Base-by-base conservation (phyloP, 345 rosid species). In the Hevea brasiliensis region DNA sequence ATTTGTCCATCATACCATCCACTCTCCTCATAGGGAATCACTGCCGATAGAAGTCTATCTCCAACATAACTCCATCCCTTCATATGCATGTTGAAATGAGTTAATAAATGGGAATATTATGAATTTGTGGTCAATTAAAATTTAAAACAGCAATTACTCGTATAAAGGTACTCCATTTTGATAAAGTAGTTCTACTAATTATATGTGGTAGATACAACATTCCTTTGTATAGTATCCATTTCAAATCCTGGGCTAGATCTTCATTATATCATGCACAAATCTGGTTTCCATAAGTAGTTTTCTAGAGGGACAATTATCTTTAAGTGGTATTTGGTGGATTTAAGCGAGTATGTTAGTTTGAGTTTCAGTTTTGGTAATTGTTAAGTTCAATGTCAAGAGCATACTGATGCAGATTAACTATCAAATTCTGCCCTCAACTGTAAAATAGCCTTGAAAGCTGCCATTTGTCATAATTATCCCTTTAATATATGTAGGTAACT, bases 31-130 rank as follows among this genome's bases (percentile, higher is more conserved):
- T 94, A 94, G 18, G 97, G 97, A 44, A 94, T 81, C 73, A 94
- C 97, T 3, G 98, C 98, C n/a, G 98, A 89, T 66, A 94, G 89
- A 74, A 94, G 91, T 76, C 98, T 87, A 68, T 92, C 97, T 32
- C 98, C 98, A 51, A 94, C 95, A 61, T 92, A 94, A 78, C 95
- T 94, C 98, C 98, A 94, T 75, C 98, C 98, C 97, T 94, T 84
- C 40, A 70, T 48, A 79, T 64, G 41, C 62, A 57, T 55, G 64
- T 61, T 29, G 59, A 29, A 65, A 66, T 20, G 27, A 51, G 60
- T 71, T 14, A 21, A 35, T 21, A 29, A 35, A 32, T 32, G 37
- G 21, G 35, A 21, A 40, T 24, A 41, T 53, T 41, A 56, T 23
- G 61, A 21, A 17, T 58, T 24, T 58, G 18, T 41, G 44, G 45